Conservation (phyloP, 306 rosid species). For the cucumber (Cucumis sativus) region DNA sequence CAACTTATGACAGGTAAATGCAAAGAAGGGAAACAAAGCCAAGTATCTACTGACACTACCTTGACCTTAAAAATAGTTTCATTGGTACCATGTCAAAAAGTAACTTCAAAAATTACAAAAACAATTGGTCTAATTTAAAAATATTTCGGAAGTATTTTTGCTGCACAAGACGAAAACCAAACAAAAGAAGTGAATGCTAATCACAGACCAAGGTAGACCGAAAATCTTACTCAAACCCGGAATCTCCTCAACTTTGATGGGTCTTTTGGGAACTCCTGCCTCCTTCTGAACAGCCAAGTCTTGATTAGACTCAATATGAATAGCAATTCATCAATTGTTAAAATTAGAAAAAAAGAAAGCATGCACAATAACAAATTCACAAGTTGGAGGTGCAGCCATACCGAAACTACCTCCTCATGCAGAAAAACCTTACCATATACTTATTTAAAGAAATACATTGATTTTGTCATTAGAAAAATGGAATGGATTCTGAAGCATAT, state of each 20-base stretch:
- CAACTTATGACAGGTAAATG: neutral
- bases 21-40: neutral
- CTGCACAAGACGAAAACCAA: neutral
- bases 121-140: neutral
- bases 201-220: slow-evolving; percentile 1
- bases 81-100: neutral
- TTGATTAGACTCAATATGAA: slow-evolving; percentile 7
- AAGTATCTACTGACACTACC: neutral
- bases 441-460: too few species aligned
- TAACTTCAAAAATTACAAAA: neutral
- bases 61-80: neutral
- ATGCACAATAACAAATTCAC: neutral
- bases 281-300: slow-evolving; percentile 50
- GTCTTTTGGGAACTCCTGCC: slow-evolving; percentile 72
- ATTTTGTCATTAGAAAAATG: too few species aligned
- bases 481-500: too few species aligned
- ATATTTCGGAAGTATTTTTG: neutral
- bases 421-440: neutral
- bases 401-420: neutral
- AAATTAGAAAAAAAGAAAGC: neutral
- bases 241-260: slow-evolving; percentile 62
- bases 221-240: slow-evolving; percentile 76
- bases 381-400: neutral
- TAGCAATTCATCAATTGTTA: neutral
- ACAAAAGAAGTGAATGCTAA: neutral